Evolutionary conservation across 2,329 filamentous ascomycete genomes (phyloP), one percentile per base, ranked within the genome.

Genomic region (Ascomycota sp.): DNA sequence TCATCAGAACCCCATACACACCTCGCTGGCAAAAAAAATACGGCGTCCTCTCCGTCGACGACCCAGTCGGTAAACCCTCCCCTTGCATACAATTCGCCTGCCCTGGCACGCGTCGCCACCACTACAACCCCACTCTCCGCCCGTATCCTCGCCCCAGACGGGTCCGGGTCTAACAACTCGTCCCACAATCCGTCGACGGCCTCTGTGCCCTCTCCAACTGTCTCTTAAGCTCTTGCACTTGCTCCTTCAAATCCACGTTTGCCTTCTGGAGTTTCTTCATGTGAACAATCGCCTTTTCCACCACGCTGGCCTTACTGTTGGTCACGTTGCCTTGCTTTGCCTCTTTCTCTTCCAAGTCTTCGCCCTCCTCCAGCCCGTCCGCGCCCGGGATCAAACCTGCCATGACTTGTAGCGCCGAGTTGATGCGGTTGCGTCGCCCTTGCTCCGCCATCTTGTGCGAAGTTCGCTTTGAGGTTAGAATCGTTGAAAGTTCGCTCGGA

Each of bases 381-480:
- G 23, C 4, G 23, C 10, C 67, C 0, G 89, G 86, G n/a, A 98
- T 59, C 3, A 98, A 61, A 0, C 73, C 66, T 30, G 89, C 83
- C 50, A 98, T 93, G 49, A 94, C 78, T 41, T 86, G 81, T 15
- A 98, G 59, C 1, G 89, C 89, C 31, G 75, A 78, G 48, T 98
- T 98, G 53, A 98, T 95, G 28, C 89, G 72, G 47, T 98, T 95
- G 34, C 89, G 66, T 28, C 89, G 73, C 6, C 89, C 89, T 56
- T 98, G 89, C 54, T 98, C 89, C 12, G 89, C 89, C 39, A 98
- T 81, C 53, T 98, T 98, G 57, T 98, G 89, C 26, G 83, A 93
- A 2, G 89, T 95, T 31, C 86, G 76, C 57, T 98, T 98, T 3
- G 83, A 93, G 0, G 85, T 94, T 19, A 98, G 59, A 39, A 93